phyloP scores from a whole-genome alignment of 2,329 filamentous ascomycete genomes.

The Colletotrichum caudatum region DNA sequence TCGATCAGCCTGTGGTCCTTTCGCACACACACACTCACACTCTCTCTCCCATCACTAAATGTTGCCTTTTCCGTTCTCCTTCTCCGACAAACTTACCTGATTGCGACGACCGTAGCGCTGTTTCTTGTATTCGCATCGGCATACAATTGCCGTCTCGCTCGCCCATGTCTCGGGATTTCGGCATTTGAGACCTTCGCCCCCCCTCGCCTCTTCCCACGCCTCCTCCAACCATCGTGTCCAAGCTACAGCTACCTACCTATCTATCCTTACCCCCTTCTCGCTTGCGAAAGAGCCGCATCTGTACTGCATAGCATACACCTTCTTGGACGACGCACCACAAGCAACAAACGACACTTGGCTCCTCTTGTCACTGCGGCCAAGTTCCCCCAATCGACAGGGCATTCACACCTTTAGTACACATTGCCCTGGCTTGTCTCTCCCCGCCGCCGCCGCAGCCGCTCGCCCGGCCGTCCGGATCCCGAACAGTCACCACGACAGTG shows the following conservation, averaged over 20 bases:
- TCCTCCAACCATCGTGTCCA: neutral
- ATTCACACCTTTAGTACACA: neutral
- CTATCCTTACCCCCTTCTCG: constrained; percentile 13
- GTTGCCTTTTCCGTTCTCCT: neutral
- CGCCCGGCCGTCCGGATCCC: constrained; percentile 23
- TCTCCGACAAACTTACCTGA: neutral
- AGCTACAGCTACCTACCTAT: constrained; percentile 5
- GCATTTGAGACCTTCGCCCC: constrained; percentile 20
- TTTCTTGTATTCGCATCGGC: constrained; percentile 5
- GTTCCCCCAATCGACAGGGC: neutral
- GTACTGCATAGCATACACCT: neutral
- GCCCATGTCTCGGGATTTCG: constrained; percentile 21
- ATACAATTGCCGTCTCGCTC: constrained; percentile 15
- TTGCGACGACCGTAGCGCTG: neutral
- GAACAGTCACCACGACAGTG: constrained; percentile 24
- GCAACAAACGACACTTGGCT: neutral
- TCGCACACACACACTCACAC: neutral
- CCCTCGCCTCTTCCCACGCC: neutral
- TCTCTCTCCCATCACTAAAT: neutral
- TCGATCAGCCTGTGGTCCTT: neutral
- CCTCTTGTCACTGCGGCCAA: neutral
- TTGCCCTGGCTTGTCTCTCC: too few relatives aligned
- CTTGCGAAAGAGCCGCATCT: constrained; percentile 14
- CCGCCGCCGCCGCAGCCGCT: neutral
- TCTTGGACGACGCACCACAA: neutral